phyloP scores from a whole-genome alignment of 352 stramenopile species.

The Globisporangium spinosum region DNA sequence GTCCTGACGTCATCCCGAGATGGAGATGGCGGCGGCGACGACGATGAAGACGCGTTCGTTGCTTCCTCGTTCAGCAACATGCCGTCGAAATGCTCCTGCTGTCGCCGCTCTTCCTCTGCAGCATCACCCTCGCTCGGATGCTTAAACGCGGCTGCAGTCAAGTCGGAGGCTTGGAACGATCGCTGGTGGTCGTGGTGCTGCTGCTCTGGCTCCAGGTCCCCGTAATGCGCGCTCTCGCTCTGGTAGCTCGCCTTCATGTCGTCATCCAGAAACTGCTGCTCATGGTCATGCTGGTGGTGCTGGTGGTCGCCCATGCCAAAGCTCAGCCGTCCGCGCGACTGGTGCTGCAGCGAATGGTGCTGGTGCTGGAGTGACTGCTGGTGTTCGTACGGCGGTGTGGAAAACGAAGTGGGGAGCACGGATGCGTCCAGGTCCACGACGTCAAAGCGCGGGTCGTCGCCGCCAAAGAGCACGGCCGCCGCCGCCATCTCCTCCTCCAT shows the following conservation, averaged over 20 bases:
- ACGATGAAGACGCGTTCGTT: constrained; percentile 3
- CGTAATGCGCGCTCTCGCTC: constrained; percentile 12
- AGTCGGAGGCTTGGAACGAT: not conserved
- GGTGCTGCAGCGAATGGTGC: not conserved
- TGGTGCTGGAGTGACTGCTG: not conserved
- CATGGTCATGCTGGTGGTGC: not conserved
- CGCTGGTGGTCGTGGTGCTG: constrained; percentile 6
- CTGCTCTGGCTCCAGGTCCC: not conserved
- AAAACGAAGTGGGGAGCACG: constrained; percentile 46
- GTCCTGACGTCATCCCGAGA: not conserved
- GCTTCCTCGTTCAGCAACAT: constrained; percentile 3
- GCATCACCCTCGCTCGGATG: constrained; percentile 4
- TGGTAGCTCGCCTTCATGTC: constrained; percentile 8
- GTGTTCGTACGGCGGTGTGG: constrained; percentile 20
- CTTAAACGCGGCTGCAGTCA: not conserved
- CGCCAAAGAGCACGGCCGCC: constrained; percentile 50
- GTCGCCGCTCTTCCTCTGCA: constrained; percentile 3
- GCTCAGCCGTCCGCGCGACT: constrained; percentile 8
- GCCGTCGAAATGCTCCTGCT: constrained; percentile 12
- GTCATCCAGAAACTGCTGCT: constrained; percentile 4
- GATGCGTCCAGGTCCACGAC: constrained; percentile 46
- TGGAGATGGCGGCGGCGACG: not conserved
- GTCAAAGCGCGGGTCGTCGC: constrained; percentile 44
- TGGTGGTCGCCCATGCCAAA: constrained; percentile 1
- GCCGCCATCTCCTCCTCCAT: constrained; percentile 55